Evolutionary conservation across 768 basidiomycete genomes (phyloP).

Genomic region (Dacryopinax spathularia): DNA sequence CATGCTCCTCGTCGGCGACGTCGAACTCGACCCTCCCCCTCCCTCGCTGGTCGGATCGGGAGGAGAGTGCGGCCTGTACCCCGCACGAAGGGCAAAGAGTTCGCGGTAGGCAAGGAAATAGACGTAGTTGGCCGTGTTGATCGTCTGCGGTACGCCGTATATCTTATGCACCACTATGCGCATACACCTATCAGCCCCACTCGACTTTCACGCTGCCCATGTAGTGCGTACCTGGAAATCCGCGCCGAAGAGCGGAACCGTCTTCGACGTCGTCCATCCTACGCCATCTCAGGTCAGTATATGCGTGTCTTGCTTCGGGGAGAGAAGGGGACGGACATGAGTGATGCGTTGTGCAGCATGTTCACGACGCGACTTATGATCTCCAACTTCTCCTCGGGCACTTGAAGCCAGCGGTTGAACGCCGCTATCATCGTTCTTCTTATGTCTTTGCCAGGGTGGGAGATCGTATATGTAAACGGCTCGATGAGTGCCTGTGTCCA

Average conservation of each 20-base stretch:
- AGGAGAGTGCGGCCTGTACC: not conserved
- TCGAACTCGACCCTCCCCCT: constrained; percentile 16
- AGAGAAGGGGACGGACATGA: constrained; percentile 46
- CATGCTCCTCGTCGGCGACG: constrained; percentile 16
- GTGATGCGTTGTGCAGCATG: constrained; percentile 88
- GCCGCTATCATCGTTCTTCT: constrained; percentile 76
- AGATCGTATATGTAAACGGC: constrained; percentile 71
- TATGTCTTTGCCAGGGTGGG: constrained; percentile 86
- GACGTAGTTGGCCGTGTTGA: constrained; percentile 94
- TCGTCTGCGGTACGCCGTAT: constrained; percentile 90
- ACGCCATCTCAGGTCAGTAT: constrained; percentile 4
- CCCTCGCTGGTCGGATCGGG: not conserved
- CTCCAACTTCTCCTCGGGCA: constrained; percentile 53
- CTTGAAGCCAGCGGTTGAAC: constrained; percentile 84
- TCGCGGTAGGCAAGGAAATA: constrained; percentile 90
- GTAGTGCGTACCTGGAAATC: constrained; percentile 52
- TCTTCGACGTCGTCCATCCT: constrained; percentile 95
- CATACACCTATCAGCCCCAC: not conserved
- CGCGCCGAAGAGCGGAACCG: constrained; percentile 71
- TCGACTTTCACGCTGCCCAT: too few species aligned
- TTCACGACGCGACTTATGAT: constrained; percentile 71
- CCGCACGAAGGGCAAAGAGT: constrained; percentile 43
- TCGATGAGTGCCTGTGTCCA: constrained; percentile 54
- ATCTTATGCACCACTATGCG: constrained; percentile 80
- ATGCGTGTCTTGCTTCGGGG: not conserved